These are phyloP conservation scores for Tetrapisispora fleetii DNA, from an alignment of 805 yeast genomes.

Conservation along the genomic window DNA sequence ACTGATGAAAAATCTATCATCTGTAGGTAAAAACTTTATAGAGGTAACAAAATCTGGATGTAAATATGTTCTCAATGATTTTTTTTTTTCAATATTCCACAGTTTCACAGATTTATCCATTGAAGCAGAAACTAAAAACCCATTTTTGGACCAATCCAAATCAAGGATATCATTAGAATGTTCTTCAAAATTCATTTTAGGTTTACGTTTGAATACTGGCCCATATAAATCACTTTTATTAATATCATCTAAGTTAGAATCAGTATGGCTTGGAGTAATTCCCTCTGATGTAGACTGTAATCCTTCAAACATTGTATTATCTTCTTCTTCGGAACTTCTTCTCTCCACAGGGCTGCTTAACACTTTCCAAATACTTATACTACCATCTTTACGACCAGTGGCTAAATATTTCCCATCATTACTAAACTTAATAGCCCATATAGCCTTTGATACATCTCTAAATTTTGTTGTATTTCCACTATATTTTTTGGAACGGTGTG, in stretches of 20 bases:
- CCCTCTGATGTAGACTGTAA: not conserved
- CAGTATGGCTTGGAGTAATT: not conserved
- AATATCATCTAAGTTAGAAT: not conserved
- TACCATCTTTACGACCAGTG: conserved; percentile 68
- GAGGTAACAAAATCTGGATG: conserved; percentile 77
- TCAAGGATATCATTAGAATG: conserved; percentile 63
- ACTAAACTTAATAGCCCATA: conserved; percentile 69
- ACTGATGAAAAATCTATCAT: conserved; percentile 77
- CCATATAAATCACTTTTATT: conserved; percentile 37
- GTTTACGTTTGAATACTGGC: conserved; percentile 67
- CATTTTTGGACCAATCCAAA: conserved; percentile 81
- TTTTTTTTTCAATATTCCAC: conserved; percentile 72
- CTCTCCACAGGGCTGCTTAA: conserved; percentile 64
- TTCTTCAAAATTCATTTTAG: conserved; percentile 50
- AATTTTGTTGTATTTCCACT: not conserved
- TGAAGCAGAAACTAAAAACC: conserved; percentile 68
- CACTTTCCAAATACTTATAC: conserved; percentile 69
- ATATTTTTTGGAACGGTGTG: not conserved
- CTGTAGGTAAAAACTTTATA: conserved; percentile 71
- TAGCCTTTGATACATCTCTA: conserved; percentile 31
- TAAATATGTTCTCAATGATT: conserved; percentile 55
- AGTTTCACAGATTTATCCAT: conserved; percentile 76
- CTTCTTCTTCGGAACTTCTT: conserved; percentile 31
- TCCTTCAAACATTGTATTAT: not conserved
- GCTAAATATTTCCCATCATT: conserved; percentile 77